phyloP scores from a whole-genome alignment of 176 grass and related monocot genomes.

The Thalia dealbata region DNA sequence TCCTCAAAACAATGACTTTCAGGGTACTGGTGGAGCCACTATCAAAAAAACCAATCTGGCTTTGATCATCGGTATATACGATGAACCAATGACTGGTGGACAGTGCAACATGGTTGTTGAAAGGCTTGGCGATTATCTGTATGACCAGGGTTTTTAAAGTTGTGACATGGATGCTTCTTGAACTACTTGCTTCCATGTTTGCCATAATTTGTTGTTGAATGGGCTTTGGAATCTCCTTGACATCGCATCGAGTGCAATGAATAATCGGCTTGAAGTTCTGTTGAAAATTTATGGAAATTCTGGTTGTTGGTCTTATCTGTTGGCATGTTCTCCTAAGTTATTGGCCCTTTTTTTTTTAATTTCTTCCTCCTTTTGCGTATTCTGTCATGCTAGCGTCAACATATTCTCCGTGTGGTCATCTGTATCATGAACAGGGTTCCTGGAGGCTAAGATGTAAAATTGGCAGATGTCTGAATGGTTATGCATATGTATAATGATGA shows the following conservation, averaged over 20 bases:
- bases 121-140: not conserved
- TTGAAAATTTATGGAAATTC: not conserved
- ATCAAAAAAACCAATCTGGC: not conserved
- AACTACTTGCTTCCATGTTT: not conserved
- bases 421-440: not conserved
- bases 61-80: slow-evolving; percentile 4
- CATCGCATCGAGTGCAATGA: not conserved
- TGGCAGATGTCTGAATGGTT: not conserved
- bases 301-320: not conserved
- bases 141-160: not conserved
- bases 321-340: not conserved
- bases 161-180: not conserved
- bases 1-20: not conserved
- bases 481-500: not conserved
- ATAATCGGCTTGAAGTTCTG: not conserved
- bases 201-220: not conserved
- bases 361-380: no score
- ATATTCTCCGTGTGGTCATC: not conserved
- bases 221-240: not conserved
- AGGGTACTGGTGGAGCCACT: not conserved
- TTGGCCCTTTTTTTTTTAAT: not conserved
- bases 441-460: not conserved
- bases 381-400: not conserved
- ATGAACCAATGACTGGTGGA: slow-evolving; percentile 7
- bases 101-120: slow-evolving; percentile 6